phyloP scores from a whole-genome alignment of 305 asterid species.

The Plantago coronopus region DNA sequence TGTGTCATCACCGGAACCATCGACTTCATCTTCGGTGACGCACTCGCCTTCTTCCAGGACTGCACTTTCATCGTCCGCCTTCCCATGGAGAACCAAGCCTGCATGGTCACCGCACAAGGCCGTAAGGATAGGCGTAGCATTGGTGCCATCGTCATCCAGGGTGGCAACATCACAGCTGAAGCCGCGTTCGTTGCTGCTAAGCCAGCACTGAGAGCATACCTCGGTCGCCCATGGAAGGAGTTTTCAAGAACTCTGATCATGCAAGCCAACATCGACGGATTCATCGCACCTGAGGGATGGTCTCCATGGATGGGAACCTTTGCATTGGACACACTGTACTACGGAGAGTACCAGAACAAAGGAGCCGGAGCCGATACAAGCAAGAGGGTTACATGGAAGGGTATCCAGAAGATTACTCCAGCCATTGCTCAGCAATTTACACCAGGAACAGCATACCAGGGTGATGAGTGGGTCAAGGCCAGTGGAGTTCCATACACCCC shows the following conservation, averaged over 20 bases:
- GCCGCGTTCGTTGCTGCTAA: conserved; percentile 26
- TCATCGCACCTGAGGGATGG: conserved; percentile 71
- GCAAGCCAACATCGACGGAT: conserved; percentile 45
- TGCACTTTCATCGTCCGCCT: conserved; percentile 49
- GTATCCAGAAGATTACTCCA: conserved; percentile 39
- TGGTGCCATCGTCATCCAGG: conserved; percentile 49
- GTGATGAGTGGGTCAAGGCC: conserved; percentile 43
- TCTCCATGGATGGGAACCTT: conserved; percentile 50
- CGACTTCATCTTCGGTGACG: conserved; percentile 46
- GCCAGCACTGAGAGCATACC: conserved; percentile 43
- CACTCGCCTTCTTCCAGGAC: conserved; percentile 48
- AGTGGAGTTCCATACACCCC: conserved; percentile 44
- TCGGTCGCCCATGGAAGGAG: conserved; percentile 84
- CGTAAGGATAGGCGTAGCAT: conserved; percentile 46
- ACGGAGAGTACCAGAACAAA: conserved; percentile 52
- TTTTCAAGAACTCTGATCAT: conserved; percentile 64
- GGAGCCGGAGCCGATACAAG: conserved; percentile 45
- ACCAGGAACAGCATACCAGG: conserved; percentile 28
- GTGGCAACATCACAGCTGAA: conserved; percentile 47
- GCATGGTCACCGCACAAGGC: conserved; percentile 84
- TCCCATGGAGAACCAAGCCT: conserved; percentile 51
- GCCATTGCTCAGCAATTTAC: conserved; percentile 44
- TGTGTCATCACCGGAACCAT: conserved; percentile 41
- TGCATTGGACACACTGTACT: conserved; percentile 43
- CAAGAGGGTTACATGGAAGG: conserved; percentile 50